Conservation (phyloP, 371 early-diverging fungal genomes). For the Lichtheimia corymbifera region DNA sequence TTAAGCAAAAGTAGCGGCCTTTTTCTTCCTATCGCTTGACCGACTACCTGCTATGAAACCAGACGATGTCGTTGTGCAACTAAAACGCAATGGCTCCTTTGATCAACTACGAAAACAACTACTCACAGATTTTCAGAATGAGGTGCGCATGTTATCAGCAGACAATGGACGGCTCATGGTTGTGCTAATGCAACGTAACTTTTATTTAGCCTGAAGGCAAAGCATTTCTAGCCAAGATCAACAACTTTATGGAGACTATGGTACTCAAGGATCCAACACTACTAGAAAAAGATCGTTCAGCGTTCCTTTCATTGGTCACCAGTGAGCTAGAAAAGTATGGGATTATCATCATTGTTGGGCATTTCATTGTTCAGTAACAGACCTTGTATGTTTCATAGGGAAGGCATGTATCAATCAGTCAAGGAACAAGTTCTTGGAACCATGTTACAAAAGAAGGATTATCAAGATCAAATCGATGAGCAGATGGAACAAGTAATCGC, state of each 20-base stretch:
- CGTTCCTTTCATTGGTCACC: slow-evolving; percentile 26
- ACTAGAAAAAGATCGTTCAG: slow-evolving; percentile 30
- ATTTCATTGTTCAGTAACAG: not conserved
- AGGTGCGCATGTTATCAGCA: slow-evolving; percentile 13
- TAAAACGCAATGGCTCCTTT: slow-evolving; percentile 47
- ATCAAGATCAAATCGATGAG: slow-evolving; percentile 29
- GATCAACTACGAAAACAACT: slow-evolving; percentile 39
- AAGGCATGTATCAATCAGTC: slow-evolving; percentile 26
- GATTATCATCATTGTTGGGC: not conserved
- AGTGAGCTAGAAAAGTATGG: slow-evolving; percentile 36
- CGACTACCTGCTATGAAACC: slow-evolving; percentile 26
- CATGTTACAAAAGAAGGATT: slow-evolving; percentile 25
- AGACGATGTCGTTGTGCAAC: slow-evolving; percentile 41
- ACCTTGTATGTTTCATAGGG: slow-evolving; percentile 13
- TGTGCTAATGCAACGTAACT: not conserved
- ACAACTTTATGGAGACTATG: slow-evolving; percentile 37
- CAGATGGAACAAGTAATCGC: slow-evolving; percentile 12
- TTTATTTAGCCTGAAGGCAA: slow-evolving; percentile 24
- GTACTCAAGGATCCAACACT: slow-evolving; percentile 27
- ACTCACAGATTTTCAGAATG: slow-evolving; percentile 34
- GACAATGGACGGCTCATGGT: not conserved
- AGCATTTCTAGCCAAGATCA: slow-evolving; percentile 24
- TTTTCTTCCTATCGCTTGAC: no score
- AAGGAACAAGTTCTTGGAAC: slow-evolving; percentile 21
- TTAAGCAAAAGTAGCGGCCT: no score